A percentile compares a stretch with the other conserved stretches of the same genome.
Conservation (phyloP, 805 yeast genomes). For the Metschnikowia arizonensis region DNA sequence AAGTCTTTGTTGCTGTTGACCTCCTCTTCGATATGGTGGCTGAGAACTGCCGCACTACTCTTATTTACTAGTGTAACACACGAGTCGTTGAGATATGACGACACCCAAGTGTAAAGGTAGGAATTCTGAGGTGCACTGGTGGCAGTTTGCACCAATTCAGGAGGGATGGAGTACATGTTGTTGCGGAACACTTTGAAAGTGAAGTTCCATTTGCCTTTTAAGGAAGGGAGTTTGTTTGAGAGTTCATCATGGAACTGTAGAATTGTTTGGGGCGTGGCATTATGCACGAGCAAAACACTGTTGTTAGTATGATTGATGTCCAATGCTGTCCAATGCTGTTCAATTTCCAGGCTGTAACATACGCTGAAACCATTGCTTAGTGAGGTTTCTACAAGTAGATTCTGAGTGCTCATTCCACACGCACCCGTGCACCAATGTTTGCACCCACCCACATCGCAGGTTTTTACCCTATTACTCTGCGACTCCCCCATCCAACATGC, state of each 20-base stretch:
- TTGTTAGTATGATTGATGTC: too few species aligned
- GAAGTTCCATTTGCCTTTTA: conserved; percentile 63
- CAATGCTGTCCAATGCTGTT: too few species aligned
- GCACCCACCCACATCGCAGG: conserved; percentile 17
- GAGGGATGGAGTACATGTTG: conserved; percentile 51
- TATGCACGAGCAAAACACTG: conserved; percentile 36
- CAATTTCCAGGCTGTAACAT: conserved; percentile 23
- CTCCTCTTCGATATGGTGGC: conserved; percentile 34
- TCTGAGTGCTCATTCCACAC: not conserved
- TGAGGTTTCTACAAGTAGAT: not conserved
- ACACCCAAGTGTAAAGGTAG: conserved; percentile 47
- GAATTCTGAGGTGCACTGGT: conserved; percentile 35
- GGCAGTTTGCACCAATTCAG: conserved; percentile 26
- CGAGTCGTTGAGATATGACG: conserved; percentile 46
- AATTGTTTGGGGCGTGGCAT: conserved; percentile 55
- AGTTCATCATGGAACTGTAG: conserved; percentile 67
- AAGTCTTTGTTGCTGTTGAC: conserved; percentile 14
- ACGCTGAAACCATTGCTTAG: conserved; percentile 36
- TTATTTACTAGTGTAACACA: conserved; percentile 49
- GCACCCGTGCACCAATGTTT: conserved; percentile 17
- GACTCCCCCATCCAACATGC: not conserved
- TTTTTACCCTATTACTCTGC: not conserved
- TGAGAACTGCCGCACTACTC: conserved; percentile 33
- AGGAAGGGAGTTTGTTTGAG: conserved; percentile 60
- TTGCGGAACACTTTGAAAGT: conserved; percentile 65